Percentiles rank a stretch among this genome's conserved stretches.
These are phyloP conservation scores for Candida berthetii DNA, from an alignment of 805 yeast genomes.

Conservation along the genomic window DNA sequence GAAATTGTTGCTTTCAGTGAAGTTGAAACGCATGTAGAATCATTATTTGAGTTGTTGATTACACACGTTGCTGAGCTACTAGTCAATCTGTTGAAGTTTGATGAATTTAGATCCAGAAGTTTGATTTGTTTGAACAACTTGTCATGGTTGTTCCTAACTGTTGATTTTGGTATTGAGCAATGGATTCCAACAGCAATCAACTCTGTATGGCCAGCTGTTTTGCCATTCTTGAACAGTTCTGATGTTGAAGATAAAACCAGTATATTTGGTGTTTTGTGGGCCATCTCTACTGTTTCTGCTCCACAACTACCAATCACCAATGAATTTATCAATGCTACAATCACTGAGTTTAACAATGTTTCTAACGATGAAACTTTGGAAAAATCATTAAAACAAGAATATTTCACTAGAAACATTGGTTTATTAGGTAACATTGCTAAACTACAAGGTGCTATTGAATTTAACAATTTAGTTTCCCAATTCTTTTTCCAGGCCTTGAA, in stretches of 20 bases:
- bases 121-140: constrained; percentile 68
- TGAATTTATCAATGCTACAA: constrained; percentile 19
- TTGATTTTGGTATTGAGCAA: constrained; percentile 8
- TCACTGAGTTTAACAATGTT: constrained; percentile 14
- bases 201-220: constrained; percentile 5
- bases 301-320: constrained; percentile 15
- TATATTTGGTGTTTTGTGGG: constrained; percentile 39
- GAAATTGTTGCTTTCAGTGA: constrained; percentile 41
- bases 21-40: constrained; percentile 5
- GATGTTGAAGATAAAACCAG: constrained; percentile 26
- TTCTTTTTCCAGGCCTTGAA: constrained; percentile 31
- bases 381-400: constrained; percentile 28
- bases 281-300: constrained; percentile 25
- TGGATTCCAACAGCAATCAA: constrained; percentile 6
- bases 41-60: constrained; percentile 12
- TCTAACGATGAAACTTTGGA: constrained; percentile 11
- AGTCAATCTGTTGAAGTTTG: constrained; percentile 30
- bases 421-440: constrained; percentile 46
- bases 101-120: constrained; percentile 47
- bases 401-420: constrained; percentile 39
- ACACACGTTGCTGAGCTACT: constrained; percentile 28
- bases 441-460: constrained; percentile 31
- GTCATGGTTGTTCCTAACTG: constrained; percentile 41
- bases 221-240: constrained; percentile 13
- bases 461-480: constrained; percentile 39